These are phyloP conservation scores for Lunularia cruciata DNA, from an alignment of 225 moss, liverwort and hornwort genomes.

Conservation along the genomic window DNA sequence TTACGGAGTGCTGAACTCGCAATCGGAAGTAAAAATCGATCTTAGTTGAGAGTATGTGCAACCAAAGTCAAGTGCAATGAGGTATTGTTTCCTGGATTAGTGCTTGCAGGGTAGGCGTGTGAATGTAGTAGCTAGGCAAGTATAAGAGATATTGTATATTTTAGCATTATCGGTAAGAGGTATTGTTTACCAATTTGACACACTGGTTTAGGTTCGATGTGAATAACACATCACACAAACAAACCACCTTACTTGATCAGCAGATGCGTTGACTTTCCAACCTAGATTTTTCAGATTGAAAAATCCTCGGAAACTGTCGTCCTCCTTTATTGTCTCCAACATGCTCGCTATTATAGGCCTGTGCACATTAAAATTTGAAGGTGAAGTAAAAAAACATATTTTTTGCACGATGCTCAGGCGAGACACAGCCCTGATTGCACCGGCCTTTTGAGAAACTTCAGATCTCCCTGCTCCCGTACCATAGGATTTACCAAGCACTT, in stretches of 20 bases:
- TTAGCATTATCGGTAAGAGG: background rate
- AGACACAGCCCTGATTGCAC: no score
- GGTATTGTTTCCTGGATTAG: background rate
- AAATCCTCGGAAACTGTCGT: conserved; percentile 24
- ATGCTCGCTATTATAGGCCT: conserved; percentile 40
- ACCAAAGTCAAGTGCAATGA: no score
- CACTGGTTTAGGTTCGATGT: no score
- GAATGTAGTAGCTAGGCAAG: background rate
- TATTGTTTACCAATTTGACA: no score
- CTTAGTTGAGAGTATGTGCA: no score
- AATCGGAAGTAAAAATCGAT: no score
- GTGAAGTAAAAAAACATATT: background rate
- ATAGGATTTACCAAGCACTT: no score
- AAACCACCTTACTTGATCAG: conserved; percentile 15
- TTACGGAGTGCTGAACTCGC: no score
- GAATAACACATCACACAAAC: no score
- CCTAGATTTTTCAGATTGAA: conserved; percentile 24
- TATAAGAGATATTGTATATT: background rate
- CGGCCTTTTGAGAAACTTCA: no score
- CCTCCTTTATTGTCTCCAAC: conserved; percentile 1
- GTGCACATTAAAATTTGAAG: conserved; percentile 9
- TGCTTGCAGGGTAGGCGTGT: background rate
- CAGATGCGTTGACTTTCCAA: background rate
- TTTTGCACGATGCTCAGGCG: no score
- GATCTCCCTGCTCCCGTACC: no score